These are phyloP conservation scores for Casaregolazyma suthepensis DNA, from an alignment of 1,139 yeast genomes.

Conservation along the genomic window DNA sequence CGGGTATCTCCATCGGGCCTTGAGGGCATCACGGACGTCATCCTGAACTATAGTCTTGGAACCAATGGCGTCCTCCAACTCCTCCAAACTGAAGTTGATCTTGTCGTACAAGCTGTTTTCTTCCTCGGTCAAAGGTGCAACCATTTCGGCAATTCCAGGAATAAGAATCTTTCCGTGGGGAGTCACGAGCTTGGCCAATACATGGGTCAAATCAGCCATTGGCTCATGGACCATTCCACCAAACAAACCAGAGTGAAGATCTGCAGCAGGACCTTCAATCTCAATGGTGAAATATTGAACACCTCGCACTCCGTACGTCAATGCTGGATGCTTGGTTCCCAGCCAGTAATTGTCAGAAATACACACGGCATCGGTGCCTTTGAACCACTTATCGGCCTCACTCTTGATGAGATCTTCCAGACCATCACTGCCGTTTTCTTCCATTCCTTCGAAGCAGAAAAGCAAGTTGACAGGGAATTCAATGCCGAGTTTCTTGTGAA, in stretches of 20 bases:
- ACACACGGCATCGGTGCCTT: conserved; percentile 88
- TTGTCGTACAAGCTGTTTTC: conserved; percentile 76
- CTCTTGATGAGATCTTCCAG: conserved; percentile 72
- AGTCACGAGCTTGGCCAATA: conserved; percentile 65
- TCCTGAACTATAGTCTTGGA: conserved; percentile 74
- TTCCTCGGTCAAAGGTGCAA: conserved; percentile 77
- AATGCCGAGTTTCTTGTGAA: conserved; percentile 75
- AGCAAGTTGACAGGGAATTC: conserved; percentile 91
- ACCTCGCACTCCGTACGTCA: conserved; percentile 97
- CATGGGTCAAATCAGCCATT: conserved; percentile 82
- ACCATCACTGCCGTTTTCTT: conserved; percentile 93
- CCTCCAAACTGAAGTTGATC: conserved; percentile 79
- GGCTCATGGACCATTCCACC: conserved; percentile 99
- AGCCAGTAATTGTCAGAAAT: conserved; percentile 98
- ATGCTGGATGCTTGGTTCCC: conserved; percentile 92
- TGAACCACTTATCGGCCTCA: conserved; percentile 76
- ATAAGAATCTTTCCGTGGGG: conserved; percentile 74
- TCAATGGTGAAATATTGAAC: conserved; percentile 84
- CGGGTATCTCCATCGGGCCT: conserved; percentile 99
- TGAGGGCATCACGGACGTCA: conserved; percentile 75
- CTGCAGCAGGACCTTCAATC: conserved; percentile 91
- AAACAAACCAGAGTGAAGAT: conserved; percentile 93
- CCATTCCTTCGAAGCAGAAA: conserved; percentile 98
- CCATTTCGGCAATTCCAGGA: conserved; percentile 89
- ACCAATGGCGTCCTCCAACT: conserved; percentile 83